These are phyloP conservation scores for Lichtheimia ornata DNA, from an alignment of 371 early-diverging fungal species.

Conservation along the genomic window DNA sequence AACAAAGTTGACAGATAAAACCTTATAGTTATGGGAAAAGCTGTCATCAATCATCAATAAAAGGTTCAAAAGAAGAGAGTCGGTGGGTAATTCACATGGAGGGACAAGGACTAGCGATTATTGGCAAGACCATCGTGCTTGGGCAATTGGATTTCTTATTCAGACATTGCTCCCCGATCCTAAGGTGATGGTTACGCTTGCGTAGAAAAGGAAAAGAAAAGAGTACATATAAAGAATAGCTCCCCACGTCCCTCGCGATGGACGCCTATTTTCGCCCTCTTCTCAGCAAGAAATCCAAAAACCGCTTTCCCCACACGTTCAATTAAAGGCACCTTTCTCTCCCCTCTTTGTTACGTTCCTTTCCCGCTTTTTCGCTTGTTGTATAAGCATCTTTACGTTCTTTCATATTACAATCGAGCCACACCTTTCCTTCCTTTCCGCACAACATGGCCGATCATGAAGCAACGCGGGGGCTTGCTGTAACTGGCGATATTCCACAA, in stretches of 20 bases:
- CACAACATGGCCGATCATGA: conserved; percentile 1
- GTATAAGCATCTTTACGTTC: background rate
- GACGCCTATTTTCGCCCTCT: conserved; percentile 10
- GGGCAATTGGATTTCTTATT: conserved; percentile 12
- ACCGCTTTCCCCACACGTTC: background rate
- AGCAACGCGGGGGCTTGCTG: conserved; percentile 3
- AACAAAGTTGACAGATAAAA: conserved; percentile 7
- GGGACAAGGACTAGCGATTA: conserved; percentile 13
- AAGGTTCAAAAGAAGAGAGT: background rate
- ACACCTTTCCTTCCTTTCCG: conserved; percentile 3
- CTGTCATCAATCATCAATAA: conserved; percentile 3
- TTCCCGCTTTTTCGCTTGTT: conserved; percentile 2
- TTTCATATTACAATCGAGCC: no score
- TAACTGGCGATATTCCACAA: conserved; percentile 48
- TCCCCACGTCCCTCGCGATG: background rate
- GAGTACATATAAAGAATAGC: conserved; percentile 4
- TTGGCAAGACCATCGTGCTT: conserved; percentile 9
- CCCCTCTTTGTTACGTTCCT: conserved; percentile 1
- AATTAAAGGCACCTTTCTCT: background rate
- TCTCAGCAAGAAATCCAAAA: conserved; percentile 4
- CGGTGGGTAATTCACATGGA: conserved; percentile 33
- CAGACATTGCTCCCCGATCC: background rate
- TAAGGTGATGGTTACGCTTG: background rate
- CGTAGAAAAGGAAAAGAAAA: conserved; percentile 2
- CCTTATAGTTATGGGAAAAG: background rate